These are phyloP conservation scores for Yamadazyma paraphyllophila DNA, from an alignment of 805 yeast species.

Conservation along the genomic window DNA sequence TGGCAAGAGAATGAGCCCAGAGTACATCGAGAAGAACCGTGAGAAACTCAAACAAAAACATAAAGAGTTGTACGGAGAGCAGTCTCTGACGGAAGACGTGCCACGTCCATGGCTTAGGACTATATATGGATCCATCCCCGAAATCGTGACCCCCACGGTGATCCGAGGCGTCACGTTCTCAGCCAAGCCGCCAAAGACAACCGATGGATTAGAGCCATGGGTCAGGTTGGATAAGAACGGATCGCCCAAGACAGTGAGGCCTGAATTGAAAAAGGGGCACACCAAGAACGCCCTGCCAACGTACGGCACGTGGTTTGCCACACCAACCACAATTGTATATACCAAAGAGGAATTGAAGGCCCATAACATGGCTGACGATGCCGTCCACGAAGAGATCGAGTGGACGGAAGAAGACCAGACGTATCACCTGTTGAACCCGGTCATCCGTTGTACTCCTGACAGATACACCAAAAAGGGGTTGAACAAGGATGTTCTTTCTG, in stretches of 20 bases:
- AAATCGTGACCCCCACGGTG: slow-evolving; percentile 63
- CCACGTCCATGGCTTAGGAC: slow-evolving; percentile 76
- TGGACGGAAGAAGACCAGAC: slow-evolving; percentile 69
- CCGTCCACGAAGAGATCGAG: slow-evolving; percentile 52
- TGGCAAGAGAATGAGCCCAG: slow-evolving; percentile 13
- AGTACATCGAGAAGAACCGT: slow-evolving; percentile 9
- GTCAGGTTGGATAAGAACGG: slow-evolving; percentile 75
- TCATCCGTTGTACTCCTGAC: slow-evolving; percentile 84
- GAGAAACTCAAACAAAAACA: slow-evolving; percentile 9
- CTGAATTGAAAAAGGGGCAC: slow-evolving; percentile 70
- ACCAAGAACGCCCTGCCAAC: slow-evolving; percentile 67
- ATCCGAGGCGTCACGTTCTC: slow-evolving; percentile 62
- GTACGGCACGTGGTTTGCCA: slow-evolving; percentile 73
- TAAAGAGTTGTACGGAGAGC: slow-evolving; percentile 5
- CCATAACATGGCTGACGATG: slow-evolving; percentile 67
- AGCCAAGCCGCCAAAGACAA: slow-evolving; percentile 68
- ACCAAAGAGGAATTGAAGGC: slow-evolving; percentile 66
- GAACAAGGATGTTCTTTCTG: slow-evolving; percentile 55
- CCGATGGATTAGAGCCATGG: slow-evolving; percentile 79
- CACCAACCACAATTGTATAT: slow-evolving; percentile 57
- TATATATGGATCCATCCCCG: slow-evolving; percentile 51
- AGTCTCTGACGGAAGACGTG: slow-evolving; percentile 12
- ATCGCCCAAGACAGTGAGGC: slow-evolving; percentile 72
- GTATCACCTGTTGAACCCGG: slow-evolving; percentile 69
- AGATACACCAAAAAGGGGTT: slow-evolving; percentile 62